Percentiles rank a stretch among this genome's conserved stretches.
Evolutionary conservation across 208 protist species (phyloP).

Genomic region (Trypanosoma conorhini): DNA sequence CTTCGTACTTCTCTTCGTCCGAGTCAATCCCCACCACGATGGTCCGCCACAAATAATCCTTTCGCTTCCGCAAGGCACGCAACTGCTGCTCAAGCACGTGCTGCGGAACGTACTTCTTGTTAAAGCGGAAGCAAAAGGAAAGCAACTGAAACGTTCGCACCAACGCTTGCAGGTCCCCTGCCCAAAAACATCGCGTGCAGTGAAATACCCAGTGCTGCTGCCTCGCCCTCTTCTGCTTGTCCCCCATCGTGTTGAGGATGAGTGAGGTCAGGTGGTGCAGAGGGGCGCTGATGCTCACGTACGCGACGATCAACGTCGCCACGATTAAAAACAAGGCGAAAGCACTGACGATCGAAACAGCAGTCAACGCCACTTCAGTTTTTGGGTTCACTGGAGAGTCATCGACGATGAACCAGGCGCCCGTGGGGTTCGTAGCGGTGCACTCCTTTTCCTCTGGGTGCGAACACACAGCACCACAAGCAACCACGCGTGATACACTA

Average conservation of each 20-base stretch:
- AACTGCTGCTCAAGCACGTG: slow-evolving; percentile 73
- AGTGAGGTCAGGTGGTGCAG: slow-evolving; percentile 64
- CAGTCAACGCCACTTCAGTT: slow-evolving; percentile 30
- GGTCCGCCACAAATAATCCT: slow-evolving; percentile 18
- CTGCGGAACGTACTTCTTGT: slow-evolving; percentile 88
- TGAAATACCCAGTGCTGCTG: slow-evolving; percentile 35
- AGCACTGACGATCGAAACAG: slow-evolving; percentile 49
- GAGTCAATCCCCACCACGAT: slow-evolving; percentile 14
- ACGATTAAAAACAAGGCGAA: slow-evolving; percentile 56
- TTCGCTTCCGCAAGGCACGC: slow-evolving; percentile 38
- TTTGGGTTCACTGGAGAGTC: slow-evolving; percentile 19
- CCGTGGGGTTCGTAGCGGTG: slow-evolving; percentile 49
- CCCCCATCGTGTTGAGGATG: slow-evolving; percentile 51
- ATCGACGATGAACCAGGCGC: slow-evolving; percentile 61
- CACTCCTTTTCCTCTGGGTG: slow-evolving; percentile 33
- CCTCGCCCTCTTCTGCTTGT: slow-evolving; percentile 22
- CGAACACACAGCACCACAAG: slow-evolving; percentile 68
- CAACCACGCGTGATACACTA: slow-evolving; percentile 35
- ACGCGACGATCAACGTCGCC: slow-evolving; percentile 50
- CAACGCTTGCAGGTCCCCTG: slow-evolving; percentile 69
- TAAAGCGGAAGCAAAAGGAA: slow-evolving; percentile 69
- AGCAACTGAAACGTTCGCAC: slow-evolving; percentile 65
- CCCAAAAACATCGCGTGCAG: slow-evolving; percentile 54
- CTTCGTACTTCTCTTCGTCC: slow-evolving; percentile 15
- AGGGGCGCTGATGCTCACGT: slow-evolving; percentile 76